Conservation (phyloP, 495 filamentous ascomycete genomes). For the Podospora pseudoanserina region DNA sequence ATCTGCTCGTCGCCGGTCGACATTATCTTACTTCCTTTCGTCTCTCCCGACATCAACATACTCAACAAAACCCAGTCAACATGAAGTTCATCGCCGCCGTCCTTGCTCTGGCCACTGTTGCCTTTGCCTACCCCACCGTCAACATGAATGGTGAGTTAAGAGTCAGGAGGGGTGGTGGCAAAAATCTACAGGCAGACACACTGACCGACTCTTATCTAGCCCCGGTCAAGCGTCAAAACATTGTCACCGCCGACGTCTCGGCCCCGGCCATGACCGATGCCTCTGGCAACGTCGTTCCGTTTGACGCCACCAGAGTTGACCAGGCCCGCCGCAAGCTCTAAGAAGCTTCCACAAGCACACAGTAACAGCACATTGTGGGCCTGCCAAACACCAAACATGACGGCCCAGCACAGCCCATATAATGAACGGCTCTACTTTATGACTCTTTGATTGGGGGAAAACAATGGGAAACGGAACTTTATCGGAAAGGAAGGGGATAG, state of each 20-base stretch:
- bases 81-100: conserved; percentile 52
- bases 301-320: conserved; percentile 35
- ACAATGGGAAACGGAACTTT: not conserved
- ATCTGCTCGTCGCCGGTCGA: conserved; percentile 31
- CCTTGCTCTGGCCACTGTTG: conserved; percentile 46
- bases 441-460: not conserved
- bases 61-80: conserved; percentile 31
- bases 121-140: conserved; percentile 37
- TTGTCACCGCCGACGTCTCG: conserved; percentile 27
- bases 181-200: not conserved
- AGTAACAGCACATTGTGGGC: not conserved
- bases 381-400: not conserved
- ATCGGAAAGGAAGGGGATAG: not conserved
- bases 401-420: not conserved
- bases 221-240: conserved; percentile 27
- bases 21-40: conserved; percentile 18
- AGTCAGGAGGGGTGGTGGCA: not conserved
- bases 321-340: not conserved
- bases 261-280: conserved; percentile 39
- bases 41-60: conserved; percentile 18
- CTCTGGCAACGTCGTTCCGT: conserved; percentile 39
- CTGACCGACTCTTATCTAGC: conserved; percentile 14
- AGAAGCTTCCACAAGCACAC: not conserved
- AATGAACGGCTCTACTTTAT: not conserved
- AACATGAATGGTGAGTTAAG: conserved; percentile 32